Evolutionary conservation across 1,284 basidiomycete genomes (phyloP), one percentile per base, ranked within the genome.

Genomic region (Somion occarium): DNA sequence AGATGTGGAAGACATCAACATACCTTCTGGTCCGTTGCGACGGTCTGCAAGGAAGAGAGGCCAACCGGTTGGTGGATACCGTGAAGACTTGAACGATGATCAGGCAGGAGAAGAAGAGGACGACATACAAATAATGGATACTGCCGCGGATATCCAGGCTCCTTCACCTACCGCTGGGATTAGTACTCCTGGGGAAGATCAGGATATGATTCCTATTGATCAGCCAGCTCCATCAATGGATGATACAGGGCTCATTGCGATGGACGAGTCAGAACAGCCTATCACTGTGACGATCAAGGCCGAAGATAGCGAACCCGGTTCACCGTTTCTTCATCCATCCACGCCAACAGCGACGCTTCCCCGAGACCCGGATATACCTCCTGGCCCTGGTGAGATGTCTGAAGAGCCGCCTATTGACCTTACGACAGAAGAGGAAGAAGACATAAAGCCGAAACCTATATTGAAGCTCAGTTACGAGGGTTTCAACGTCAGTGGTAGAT

Each of bases 391-490:
- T 22, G 47, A 41, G 7, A 4, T 11, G 19, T 2, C 38, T 20
- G 26, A 5, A n/a, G 27, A n/a, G 12, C 37, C 38, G 3, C 37
- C 24, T 12, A 34, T 39, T 15, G 42, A 43, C 46, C 23, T 48
- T 3, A 22, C 15, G 61, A 73, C 72, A 30, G 65, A 72, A 3
- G 79, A 82, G 41, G 79, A 76, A 38, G 77, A 83, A 56, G 85
- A 86, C 59, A 73, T 75, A 57, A 88, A 89, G 57, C 83, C 82
- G 9, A 91, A 91, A 60, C 83, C 84, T 1, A 59, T 76, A 20
- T 69, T 91, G 42, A 75, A 78, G 50, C 74, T 91, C 20, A 74
- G 67, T 51, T 90, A 86, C 56, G 75, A 79, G 57, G 82, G 83
- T 12, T 88, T 88, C 64, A 73, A 68, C 48, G 82, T 88, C 50